Evolutionary conservation across 2,329 filamentous ascomycete species (phyloP).

Genomic region (Trichoderma afroharzianum): DNA sequence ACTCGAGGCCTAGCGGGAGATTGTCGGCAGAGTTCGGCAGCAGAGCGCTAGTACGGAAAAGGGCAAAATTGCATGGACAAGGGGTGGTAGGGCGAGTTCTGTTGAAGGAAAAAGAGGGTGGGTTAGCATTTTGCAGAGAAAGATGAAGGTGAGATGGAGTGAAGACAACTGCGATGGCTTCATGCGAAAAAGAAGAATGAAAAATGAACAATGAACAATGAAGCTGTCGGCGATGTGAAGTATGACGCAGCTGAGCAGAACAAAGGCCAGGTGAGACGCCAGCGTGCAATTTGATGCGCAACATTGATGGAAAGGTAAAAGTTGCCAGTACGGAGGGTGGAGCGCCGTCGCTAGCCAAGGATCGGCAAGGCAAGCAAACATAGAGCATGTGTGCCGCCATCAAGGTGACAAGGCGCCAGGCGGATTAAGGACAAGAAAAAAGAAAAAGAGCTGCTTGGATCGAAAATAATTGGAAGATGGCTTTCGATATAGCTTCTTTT

Average conservation of each 20-base stretch:
- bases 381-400: conserved; percentile 6
- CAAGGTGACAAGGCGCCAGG: conserved; percentile 1
- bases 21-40: conserved; percentile 7
- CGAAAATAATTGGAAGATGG: neutral
- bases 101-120: neutral
- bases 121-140: conserved; percentile 10
- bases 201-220: neutral
- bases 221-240: neutral
- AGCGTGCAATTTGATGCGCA: neutral
- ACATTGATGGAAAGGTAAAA: neutral
- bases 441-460: neutral
- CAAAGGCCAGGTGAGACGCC: neutral
- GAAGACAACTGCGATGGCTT: neutral
- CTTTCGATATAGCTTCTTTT: neutral
- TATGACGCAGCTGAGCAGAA: neutral
- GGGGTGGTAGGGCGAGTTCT: conserved; percentile 5
- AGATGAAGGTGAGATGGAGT: neutral
- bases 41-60: conserved; percentile 15
- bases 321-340: conserved; percentile 5
- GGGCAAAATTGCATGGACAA: conserved; percentile 14
- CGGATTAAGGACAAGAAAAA: neutral
- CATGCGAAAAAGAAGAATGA: neutral
- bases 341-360: conserved; percentile 8
- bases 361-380: conserved; percentile 15
- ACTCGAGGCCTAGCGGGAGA: conserved; percentile 6